Evolutionary conservation across 2,329 filamentous ascomycete species (phyloP).

Genomic region (Pseudonectria buxi): DNA sequence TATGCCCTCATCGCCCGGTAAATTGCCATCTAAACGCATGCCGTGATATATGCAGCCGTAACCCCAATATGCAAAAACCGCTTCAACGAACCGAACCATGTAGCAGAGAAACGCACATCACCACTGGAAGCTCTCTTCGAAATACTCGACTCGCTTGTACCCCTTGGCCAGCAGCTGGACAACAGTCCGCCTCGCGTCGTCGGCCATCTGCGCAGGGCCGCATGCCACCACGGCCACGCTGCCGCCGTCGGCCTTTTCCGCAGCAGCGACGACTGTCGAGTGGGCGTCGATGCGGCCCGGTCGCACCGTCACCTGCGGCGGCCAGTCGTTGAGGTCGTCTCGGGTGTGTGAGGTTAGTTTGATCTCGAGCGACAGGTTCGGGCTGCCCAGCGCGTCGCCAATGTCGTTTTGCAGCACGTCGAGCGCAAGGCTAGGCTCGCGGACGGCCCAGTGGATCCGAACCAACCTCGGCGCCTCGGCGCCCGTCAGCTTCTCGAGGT

Average conservation of each 20-base stretch:
- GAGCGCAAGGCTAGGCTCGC: constrained; percentile 31
- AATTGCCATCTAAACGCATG: too few relatives aligned
- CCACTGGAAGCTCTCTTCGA: constrained; percentile 39
- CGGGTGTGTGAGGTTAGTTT: constrained; percentile 26
- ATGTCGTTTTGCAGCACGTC: constrained; percentile 30
- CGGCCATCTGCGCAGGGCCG: constrained; percentile 38
- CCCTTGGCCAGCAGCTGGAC: constrained; percentile 23
- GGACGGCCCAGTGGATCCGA: constrained; percentile 37
- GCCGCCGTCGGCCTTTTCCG: constrained; percentile 12
- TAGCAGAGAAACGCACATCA: constrained; percentile 12
- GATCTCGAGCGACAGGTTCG: constrained; percentile 29
- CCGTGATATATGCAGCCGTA: too few relatives aligned
- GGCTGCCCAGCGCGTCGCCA: constrained; percentile 17
- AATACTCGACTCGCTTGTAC: constrained; percentile 30
- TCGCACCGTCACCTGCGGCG: constrained; percentile 11
- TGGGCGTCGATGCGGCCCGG: constrained; percentile 28
- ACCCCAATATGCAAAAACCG: too few relatives aligned
- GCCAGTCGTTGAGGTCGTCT: constrained; percentile 6
- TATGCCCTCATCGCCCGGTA: too few relatives aligned
- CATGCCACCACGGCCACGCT: constrained; percentile 37
- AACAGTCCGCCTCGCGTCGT: constrained; percentile 33
- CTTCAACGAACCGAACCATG: too few relatives aligned
- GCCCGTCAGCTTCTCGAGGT: constrained; percentile 25
- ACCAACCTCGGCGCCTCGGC: constrained; percentile 16
- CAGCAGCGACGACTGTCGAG: constrained; percentile 24